Base-by-base conservation (phyloP, 2,329 filamentous ascomycete genomes). In the Penicillium janthinellum region DNA sequence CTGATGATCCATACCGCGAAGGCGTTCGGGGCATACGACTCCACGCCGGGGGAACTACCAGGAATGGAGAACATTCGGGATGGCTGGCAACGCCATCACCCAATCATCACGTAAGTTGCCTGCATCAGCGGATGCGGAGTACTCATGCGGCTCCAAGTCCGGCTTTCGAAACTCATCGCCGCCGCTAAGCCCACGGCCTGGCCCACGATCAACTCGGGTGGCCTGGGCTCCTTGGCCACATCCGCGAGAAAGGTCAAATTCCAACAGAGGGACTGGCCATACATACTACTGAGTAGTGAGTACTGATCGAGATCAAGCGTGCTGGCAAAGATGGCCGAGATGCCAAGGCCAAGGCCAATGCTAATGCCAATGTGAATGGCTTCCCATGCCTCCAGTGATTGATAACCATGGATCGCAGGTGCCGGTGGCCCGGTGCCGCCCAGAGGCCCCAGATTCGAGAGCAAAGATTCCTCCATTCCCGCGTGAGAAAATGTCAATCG, bases 61-160 rank as follows among this genome's bases (percentile, higher is more conserved):
- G 22, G 22, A 39, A 37, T 5, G 49, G 49, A 37, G 34, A 39
- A 39, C 34, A 52, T 35, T 39, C 35, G 15, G 14, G 2, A 34
- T 52, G 49, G 11, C 22, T 50, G 17, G 17, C 48, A 22, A 28
- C 49, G 35, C 35, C 25, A 17, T 22, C 22, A 15, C 6, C 49
- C 51, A 54, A 54, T 54, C 37, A 54, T 20, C 22, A 34, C 5
- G n/a, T 44, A n/a, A 54, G n/a, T 14, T 15, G 51, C 10, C 17
- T 25, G 38, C 31, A 31, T 31, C 31, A 31, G 31, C 7, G 31
- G 31, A 31, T 31, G 31, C 25, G 49, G 49, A 53, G 50, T 38
- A 35, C 38, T 15, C 44, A 62, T 59, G 57, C 54, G 60, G 60
- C 57, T 62, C 60, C 60, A 54, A 10, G 15, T 14, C 57, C 59